Evolutionary conservation across 2,329 filamentous ascomycete genomes (phyloP).

Genomic region (Ophiostoma sp.): DNA sequence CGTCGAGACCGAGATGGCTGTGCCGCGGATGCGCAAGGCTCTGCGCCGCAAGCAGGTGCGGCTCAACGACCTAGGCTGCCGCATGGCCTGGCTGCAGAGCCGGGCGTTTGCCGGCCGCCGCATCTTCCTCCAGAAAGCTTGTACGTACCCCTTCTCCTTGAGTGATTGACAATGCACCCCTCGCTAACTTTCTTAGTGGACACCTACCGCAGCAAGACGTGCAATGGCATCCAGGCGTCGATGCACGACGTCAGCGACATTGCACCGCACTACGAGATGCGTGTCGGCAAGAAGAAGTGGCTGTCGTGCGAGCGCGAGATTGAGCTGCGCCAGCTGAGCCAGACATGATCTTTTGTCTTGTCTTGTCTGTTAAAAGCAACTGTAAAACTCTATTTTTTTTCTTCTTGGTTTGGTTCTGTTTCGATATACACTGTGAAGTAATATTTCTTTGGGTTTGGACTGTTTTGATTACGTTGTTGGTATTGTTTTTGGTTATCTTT

Average conservation of each 20-base stretch:
- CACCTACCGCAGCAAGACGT: constrained; percentile 90
- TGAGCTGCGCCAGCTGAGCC: constrained; percentile 29
- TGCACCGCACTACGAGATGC: constrained; percentile 88
- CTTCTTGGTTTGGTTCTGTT: not conserved
- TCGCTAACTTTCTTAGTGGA: constrained; percentile 62
- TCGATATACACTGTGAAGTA: not conserved
- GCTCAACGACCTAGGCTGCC: constrained; percentile 87
- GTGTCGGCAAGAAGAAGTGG: constrained; percentile 79
- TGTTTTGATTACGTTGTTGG: not conserved
- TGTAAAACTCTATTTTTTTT: not conserved
- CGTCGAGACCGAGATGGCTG: constrained; percentile 67
- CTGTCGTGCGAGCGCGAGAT: constrained; percentile 29
- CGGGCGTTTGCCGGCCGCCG: constrained; percentile 84
- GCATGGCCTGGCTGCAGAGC: constrained; percentile 96
- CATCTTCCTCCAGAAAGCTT: constrained; percentile 84
- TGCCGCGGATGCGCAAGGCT: constrained; percentile 70
- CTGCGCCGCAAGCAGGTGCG: constrained; percentile 80
- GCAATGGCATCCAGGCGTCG: constrained; percentile 73
- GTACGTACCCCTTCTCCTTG: constrained; percentile 58
- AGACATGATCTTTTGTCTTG: constrained; percentile 10
- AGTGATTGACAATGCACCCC: not conserved
- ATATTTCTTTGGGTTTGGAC: not conserved
- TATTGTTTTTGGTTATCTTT: constrained; percentile 3
- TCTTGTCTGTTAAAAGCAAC: not conserved
- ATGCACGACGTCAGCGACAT: constrained; percentile 70